Evolutionary conservation across 1,284 basidiomycete genomes (phyloP), one percentile per base, ranked within the genome.

Genomic region (Trichosporon sp.): DNA sequence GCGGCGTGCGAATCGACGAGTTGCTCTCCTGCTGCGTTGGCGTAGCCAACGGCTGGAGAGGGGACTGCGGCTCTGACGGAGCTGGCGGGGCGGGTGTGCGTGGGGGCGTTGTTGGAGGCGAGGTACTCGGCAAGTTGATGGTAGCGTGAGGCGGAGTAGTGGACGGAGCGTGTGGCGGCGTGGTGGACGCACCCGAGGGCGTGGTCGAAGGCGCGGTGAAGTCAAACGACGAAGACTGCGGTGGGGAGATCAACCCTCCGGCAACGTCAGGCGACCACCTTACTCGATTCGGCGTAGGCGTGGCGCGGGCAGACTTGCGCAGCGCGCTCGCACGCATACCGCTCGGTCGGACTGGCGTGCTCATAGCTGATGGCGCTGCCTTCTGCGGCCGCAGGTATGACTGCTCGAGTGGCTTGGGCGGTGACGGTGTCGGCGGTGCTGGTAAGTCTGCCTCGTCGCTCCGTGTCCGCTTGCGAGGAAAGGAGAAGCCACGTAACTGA

Each of bases 221-320:
- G 4, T 54, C 27, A 13, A 54, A 54, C 16, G 25, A 54, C 16
- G 25, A n/a, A 1, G 49, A 54, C 49, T 54, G 49, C 49, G 49
- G 49, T 1, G 49, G 49, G 6, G 25, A 27, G 49, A 54, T 10
- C 9, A n/a, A 27, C 5, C 49, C 16, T 4, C 27, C 49, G 23
- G 52, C 59, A 4, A 62, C 60, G 9, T 62, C 31, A 1, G 61
- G 56, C 11, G 61, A 58, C 61, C 61, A 62, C 11, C 61, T 56
- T 2, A 58, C 56, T 29, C 31, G 29, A 31, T 34, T 58, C 3
- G 49, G 49, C 4, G 49, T 54, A 14, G 49, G 49, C 5, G 49
- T 54, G 5, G 49, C 49, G 29, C 49, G 49, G 4, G 25, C 49
- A 14, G 61, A 58, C 31, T 37, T 57, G 9, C 54, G 19, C 13